Evolutionary conservation across 2,329 filamentous ascomycete species (phyloP).

Genomic region (Microsporum audouinii): DNA sequence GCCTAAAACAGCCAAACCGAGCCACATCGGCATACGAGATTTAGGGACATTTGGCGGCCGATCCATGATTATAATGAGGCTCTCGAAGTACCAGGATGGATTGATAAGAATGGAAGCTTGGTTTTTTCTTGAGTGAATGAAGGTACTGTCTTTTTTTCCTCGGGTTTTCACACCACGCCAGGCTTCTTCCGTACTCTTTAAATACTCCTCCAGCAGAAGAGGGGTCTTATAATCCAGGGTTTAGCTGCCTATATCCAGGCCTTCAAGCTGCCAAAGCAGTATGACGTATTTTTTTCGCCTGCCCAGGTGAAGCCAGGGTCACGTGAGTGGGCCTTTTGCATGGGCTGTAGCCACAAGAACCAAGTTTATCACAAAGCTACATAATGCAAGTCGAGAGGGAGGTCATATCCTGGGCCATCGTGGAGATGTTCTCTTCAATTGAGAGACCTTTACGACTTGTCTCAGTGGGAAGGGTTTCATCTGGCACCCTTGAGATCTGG

Average conservation of each 20-base stretch:
- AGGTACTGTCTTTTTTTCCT: background rate
- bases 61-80: background rate
- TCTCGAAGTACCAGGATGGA: background rate
- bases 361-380: background rate
- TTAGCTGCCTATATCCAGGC: background rate
- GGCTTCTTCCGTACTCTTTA: slow-evolving; percentile 2
- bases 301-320: background rate
- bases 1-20: slow-evolving; percentile 50
- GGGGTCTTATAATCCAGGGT: background rate
- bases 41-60: slow-evolving; percentile 18
- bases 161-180: background rate
- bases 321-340: background rate
- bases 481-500: too few species aligned
- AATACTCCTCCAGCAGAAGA: background rate
- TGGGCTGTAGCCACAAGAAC: slow-evolving; percentile 3
- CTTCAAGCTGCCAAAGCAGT: background rate
- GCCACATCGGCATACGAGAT: slow-evolving; percentile 26
- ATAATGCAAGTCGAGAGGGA: background rate
- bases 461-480: too few species aligned
- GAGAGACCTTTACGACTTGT: too few species aligned
- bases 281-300: slow-evolving; percentile 1
- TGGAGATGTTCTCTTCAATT: background rate
- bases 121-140: background rate
- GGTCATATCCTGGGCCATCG: background rate
- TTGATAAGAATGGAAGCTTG: background rate